Base-by-base conservation (phyloP, 495 filamentous ascomycete species). In the Endocarpon pusillum region DNA sequence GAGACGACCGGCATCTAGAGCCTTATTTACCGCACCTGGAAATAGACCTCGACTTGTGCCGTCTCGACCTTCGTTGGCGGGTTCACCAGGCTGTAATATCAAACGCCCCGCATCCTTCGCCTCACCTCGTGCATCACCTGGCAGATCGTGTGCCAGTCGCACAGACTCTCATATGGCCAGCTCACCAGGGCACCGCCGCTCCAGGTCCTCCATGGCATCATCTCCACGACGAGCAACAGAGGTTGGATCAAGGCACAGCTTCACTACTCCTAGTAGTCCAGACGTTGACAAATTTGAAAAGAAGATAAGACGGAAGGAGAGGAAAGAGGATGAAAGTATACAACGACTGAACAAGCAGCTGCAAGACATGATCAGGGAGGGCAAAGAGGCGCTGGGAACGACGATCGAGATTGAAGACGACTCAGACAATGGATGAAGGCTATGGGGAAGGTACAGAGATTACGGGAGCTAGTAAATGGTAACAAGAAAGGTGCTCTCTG, bases 101-200 rank as follows among this genome's bases (percentile, higher is more conserved):
- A 17, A 17, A 7, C 28, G 28, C 4, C 19, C 28, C 19, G 28
- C 28, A 5, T 31, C 28, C 7, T 31, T 15, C 28, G 28, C 28
- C 14, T 31, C 28, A 6, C 28, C 28, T 7, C 62, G 56, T 42
- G 47, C 58, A 33, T 58, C 59, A 23, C 61, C 58, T 4, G 31
- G 55, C 9, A 48, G 58, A 0, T 39, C 43, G 14, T 42, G 33
- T 4, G 7, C 28, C 17, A 4, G 22, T 3, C 43, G 7, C 42
- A 43, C 7, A 41, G 57, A 39, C 38, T 37, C 42, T 25, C 45
- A 51, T n/a, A n/a, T n/a, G 19, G 21, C 39, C 27, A 17, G 39
- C 27, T 17, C 40, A 9, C 19, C n/a, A 14, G 14, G 47, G 2
- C 48, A 48, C 1, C 40, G 19, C 14, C 15, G 14, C 3, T 36